Conservation (phyloP, 2,329 filamentous ascomycete genomes). For the Aspergillus piperis region DNA sequence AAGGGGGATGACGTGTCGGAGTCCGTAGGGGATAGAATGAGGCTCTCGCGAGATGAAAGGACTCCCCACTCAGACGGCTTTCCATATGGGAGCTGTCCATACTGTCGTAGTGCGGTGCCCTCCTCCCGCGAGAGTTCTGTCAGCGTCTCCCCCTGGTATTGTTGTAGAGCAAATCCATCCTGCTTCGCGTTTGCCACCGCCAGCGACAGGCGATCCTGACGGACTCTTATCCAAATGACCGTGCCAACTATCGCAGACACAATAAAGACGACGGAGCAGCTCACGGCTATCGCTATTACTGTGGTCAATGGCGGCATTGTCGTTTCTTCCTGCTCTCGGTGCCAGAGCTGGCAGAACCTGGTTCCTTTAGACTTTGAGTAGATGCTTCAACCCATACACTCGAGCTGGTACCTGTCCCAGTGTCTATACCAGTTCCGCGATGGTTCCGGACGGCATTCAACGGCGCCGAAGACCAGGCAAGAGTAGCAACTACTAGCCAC, state of each 20-base stretch:
- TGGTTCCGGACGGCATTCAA: conserved; percentile 2
- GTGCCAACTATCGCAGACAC: conserved; percentile 34
- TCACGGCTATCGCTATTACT: conserved; percentile 39
- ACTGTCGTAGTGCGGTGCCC: conserved; percentile 31
- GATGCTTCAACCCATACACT: conserved; percentile 8
- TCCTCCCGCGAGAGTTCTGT: conserved; percentile 37
- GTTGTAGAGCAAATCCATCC: conserved; percentile 24
- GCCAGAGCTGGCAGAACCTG: conserved; percentile 2
- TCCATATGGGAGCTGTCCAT: conserved; percentile 39
- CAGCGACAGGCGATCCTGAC: conserved; percentile 35
- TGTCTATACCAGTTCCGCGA: background rate
- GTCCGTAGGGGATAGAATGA: conserved; percentile 23
- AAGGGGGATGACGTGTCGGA: conserved; percentile 26
- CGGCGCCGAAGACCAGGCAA: conserved; percentile 9
- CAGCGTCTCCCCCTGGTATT: conserved; percentile 30
- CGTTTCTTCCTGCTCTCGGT: conserved; percentile 4
- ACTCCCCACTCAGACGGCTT: conserved; percentile 40
- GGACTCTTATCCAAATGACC: conserved; percentile 38
- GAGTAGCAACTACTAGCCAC: conserved; percentile 12
- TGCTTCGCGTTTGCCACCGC: conserved; percentile 27
- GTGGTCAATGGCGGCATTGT: conserved; percentile 37
- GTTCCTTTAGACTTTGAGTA: background rate
- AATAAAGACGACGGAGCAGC: conserved; percentile 36
- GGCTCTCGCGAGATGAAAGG: conserved; percentile 34
- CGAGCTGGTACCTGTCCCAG: background rate